Evolutionary conservation across 2,329 filamentous ascomycete genomes (phyloP).

Genomic region (Rhynchosporium agropyri): DNA sequence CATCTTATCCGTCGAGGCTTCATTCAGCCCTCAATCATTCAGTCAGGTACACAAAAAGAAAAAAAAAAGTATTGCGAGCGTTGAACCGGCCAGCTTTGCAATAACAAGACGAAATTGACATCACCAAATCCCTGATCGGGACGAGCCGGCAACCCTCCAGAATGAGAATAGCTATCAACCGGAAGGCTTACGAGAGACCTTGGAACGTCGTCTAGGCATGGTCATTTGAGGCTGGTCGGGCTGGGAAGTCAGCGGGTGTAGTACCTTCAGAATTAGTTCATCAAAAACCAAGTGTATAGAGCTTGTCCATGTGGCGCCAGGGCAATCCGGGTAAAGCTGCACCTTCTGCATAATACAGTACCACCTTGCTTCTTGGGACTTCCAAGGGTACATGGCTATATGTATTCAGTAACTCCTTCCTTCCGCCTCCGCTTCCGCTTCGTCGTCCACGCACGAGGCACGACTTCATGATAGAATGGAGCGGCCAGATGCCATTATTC

Average conservation of each 20-base stretch:
- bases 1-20: slow-evolving; percentile 13
- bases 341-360: background rate
- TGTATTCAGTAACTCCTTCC: no score
- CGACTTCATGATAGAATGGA: no score
- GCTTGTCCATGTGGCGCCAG: background rate
- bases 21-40: no score
- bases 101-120: background rate
- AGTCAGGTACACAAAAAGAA: background rate
- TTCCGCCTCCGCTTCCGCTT: background rate
- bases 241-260: background rate
- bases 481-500: slow-evolving; percentile 2
- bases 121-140: slow-evolving; percentile 5
- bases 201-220: background rate
- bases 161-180: background rate
- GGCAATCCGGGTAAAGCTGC: slow-evolving; percentile 10
- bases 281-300: no score
- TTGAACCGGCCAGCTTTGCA: no score
- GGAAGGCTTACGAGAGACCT: background rate
- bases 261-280: background rate
- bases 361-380: no score
- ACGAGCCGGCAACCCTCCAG: slow-evolving; percentile 13
- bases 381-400: no score
- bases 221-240: slow-evolving; percentile 8
- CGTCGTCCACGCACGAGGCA: slow-evolving; percentile 1
- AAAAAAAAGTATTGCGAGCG: no score